Percentiles rank a stretch among this genome's conserved stretches.
These are phyloP conservation scores for Gyrodon lividus DNA, from an alignment of 768 basidiomycete species.

Conservation along the genomic window DNA sequence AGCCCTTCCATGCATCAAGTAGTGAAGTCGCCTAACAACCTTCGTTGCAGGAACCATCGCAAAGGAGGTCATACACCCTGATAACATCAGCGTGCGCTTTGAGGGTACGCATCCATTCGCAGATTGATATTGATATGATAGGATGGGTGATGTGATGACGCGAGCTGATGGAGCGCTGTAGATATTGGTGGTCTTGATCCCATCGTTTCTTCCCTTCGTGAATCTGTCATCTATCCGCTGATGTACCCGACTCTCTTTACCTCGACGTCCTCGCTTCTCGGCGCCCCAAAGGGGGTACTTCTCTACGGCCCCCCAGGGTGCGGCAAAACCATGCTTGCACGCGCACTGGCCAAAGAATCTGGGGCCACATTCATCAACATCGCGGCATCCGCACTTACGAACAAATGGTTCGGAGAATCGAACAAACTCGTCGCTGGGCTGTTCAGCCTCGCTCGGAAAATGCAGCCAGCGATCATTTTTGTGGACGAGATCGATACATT, in stretches of 20 bases:
- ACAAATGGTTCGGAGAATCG: slow-evolving; percentile 85
- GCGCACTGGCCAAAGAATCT: slow-evolving; percentile 95
- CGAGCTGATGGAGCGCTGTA: slow-evolving; percentile 18
- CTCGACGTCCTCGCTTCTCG: slow-evolving; percentile 75
- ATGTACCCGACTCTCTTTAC: slow-evolving; percentile 87
- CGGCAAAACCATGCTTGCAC: slow-evolving; percentile 99
- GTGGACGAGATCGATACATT: slow-evolving; percentile 99
- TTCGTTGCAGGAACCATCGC: slow-evolving; percentile 71
- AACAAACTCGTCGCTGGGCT: slow-evolving; percentile 95
- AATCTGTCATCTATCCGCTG: slow-evolving; percentile 94
- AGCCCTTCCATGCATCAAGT: too few species aligned
- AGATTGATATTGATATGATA: not conserved
- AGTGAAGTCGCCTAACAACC: not conserved
- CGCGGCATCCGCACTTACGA: slow-evolving; percentile 68
- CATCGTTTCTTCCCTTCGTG: slow-evolving; percentile 86
- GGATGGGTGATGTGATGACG: not conserved
- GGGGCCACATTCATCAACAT: slow-evolving; percentile 96
- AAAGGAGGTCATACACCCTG: slow-evolving; percentile 89
- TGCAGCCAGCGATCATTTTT: slow-evolving; percentile 95
- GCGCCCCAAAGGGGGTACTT: slow-evolving; percentile 93
- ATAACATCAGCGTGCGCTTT: slow-evolving; percentile 79
- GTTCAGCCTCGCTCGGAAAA: slow-evolving; percentile 91
- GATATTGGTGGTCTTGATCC: slow-evolving; percentile 94
- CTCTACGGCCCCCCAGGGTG: slow-evolving; percentile 97
- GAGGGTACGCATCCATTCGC: slow-evolving; percentile 46